These are phyloP conservation scores for Phalaenopsis aphrodite DNA, from an alignment of 106 monocot genomes.

Conservation along the genomic window DNA sequence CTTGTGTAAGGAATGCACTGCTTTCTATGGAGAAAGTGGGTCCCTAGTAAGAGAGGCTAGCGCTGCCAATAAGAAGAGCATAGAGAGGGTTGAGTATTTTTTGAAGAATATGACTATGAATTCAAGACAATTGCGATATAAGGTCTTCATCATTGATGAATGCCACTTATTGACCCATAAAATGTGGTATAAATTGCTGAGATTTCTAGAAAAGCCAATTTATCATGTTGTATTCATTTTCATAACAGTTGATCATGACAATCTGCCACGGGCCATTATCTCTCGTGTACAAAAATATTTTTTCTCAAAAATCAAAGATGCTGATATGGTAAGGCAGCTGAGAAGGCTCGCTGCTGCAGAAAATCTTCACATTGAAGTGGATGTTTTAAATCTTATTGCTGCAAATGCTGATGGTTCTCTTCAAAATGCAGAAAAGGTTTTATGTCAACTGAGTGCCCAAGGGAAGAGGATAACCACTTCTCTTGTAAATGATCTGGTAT, in stretches of 20 bases:
- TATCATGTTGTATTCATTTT: slow-evolving; percentile 54
- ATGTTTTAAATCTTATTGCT: slow-evolving; percentile 60
- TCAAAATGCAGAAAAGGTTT: slow-evolving; percentile 64
- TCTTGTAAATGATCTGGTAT: slow-evolving; percentile 66
- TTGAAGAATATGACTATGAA: slow-evolving; percentile 32
- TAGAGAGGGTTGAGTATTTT: slow-evolving; percentile 30
- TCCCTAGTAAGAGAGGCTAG: slow-evolving; percentile 37
- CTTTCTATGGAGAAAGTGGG: slow-evolving; percentile 33
- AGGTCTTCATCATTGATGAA: slow-evolving; percentile 52
- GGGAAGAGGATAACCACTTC: slow-evolving; percentile 54
- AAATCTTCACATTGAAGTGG: slow-evolving; percentile 48
- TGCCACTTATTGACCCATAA: slow-evolving; percentile 55
- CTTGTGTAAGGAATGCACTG: slow-evolving; percentile 43
- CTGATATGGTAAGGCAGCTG: slow-evolving; percentile 40
- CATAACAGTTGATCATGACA: slow-evolving; percentile 46
- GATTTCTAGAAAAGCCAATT: slow-evolving; percentile 52
- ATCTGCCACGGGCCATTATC: slow-evolving; percentile 39
- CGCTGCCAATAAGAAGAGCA: slow-evolving; percentile 37
- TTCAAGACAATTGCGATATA: slow-evolving; percentile 22
- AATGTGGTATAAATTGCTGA: slow-evolving; percentile 48
- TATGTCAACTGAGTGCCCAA: slow-evolving; percentile 54
- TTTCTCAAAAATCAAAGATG: slow-evolving; percentile 68
- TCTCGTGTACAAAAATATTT: slow-evolving; percentile 60
- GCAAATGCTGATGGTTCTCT: slow-evolving; percentile 67
- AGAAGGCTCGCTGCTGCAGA: slow-evolving; percentile 44